A percentile compares a stretch with the other conserved stretches of the same genome.
phyloP scores from a whole-genome alignment of 2,329 filamentous ascomycete species.

The Xylariales sp. region DNA sequence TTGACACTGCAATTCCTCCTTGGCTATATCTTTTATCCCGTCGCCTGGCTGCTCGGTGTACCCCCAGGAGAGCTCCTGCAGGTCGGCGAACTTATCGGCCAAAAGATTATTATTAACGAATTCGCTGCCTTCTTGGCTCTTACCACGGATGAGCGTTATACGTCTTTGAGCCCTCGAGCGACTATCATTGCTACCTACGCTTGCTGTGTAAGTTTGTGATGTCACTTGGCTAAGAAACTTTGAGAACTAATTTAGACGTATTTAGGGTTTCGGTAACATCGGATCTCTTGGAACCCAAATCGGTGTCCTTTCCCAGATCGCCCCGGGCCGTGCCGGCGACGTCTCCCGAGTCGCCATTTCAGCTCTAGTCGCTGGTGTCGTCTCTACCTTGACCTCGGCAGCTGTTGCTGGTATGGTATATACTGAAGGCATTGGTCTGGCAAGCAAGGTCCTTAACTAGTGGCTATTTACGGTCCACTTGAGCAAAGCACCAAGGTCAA shows the following conservation, averaged over 20 bases:
- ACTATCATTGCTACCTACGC: constrained; percentile 87
- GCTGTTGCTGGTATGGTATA: constrained; percentile 79
- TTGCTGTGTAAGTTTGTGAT: constrained; percentile 66
- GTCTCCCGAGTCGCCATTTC: constrained; percentile 81
- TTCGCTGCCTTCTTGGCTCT: constrained; percentile 77
- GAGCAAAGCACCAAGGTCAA: not conserved
- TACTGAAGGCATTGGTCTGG: constrained; percentile 41
- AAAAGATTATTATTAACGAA: constrained; percentile 89
- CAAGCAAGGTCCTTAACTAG: constrained; percentile 11
- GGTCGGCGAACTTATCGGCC: constrained; percentile 82
- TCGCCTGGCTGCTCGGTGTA: constrained; percentile 78
- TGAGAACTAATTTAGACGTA: constrained; percentile 35
- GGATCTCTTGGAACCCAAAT: constrained; percentile 90
- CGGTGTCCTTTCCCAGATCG: constrained; percentile 84
- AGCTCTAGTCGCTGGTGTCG: constrained; percentile 80
- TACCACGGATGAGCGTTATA: constrained; percentile 63
- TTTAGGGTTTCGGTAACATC: constrained; percentile 80
- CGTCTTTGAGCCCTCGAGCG: constrained; percentile 73
- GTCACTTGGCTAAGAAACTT: not conserved
- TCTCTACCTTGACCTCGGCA: constrained; percentile 83
- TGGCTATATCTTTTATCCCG: constrained; percentile 77
- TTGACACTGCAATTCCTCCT: constrained; percentile 76
- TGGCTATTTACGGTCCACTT: constrained; percentile 2
- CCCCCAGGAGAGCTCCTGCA: constrained; percentile 73
- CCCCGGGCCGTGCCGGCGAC: constrained; percentile 78